Percentiles rank a stretch among this genome's conserved stretches.
Evolutionary conservation across 768 basidiomycete genomes (phyloP).

Genomic region (Scleroderma bovista): DNA sequence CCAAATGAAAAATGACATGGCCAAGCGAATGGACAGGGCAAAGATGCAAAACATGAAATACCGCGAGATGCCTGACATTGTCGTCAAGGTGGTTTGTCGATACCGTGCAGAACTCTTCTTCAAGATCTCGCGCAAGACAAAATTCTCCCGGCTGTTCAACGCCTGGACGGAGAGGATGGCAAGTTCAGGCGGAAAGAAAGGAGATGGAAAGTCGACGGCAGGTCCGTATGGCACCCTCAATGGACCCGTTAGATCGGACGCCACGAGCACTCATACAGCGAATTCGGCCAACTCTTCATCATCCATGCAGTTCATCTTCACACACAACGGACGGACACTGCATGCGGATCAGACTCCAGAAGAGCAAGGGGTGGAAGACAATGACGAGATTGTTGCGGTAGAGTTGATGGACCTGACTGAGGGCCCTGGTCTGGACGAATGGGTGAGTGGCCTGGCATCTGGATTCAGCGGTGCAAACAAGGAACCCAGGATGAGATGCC

Average conservation of each 20-base stretch:
- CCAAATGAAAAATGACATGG: slow-evolving; percentile 79
- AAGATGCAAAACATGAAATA: slow-evolving; percentile 77
- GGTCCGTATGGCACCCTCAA: slow-evolving; percentile 34
- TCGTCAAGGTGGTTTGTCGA: slow-evolving; percentile 83
- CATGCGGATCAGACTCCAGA: slow-evolving; percentile 82
- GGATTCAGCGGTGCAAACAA: slow-evolving; percentile 1
- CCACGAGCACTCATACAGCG: slow-evolving; percentile 40
- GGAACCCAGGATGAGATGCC: slow-evolving; percentile 54
- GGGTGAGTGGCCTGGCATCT: slow-evolving; percentile 39
- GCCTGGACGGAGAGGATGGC: slow-evolving; percentile 92
- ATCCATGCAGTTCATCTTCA: slow-evolving; percentile 78
- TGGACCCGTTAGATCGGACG: slow-evolving; percentile 47
- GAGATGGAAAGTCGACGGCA: slow-evolving; percentile 27
- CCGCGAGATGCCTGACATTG: slow-evolving; percentile 83
- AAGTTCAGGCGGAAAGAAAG: slow-evolving; percentile 43
- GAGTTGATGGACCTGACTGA: slow-evolving; percentile 89
- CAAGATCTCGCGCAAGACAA: slow-evolving; percentile 89
- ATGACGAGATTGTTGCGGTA: slow-evolving; percentile 83
- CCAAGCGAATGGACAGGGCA: slow-evolving; percentile 73
- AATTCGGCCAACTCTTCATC: slow-evolving; percentile 35
- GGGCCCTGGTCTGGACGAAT: slow-evolving; percentile 52
- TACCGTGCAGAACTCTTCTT: slow-evolving; percentile 90
- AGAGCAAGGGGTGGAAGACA: slow-evolving; percentile 82
- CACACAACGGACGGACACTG: slow-evolving; percentile 73
- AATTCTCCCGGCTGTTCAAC: slow-evolving; percentile 74